These are phyloP conservation scores for Melampsora americana DNA, from an alignment of 1,284 basidiomycete genomes.

Conservation along the genomic window DNA sequence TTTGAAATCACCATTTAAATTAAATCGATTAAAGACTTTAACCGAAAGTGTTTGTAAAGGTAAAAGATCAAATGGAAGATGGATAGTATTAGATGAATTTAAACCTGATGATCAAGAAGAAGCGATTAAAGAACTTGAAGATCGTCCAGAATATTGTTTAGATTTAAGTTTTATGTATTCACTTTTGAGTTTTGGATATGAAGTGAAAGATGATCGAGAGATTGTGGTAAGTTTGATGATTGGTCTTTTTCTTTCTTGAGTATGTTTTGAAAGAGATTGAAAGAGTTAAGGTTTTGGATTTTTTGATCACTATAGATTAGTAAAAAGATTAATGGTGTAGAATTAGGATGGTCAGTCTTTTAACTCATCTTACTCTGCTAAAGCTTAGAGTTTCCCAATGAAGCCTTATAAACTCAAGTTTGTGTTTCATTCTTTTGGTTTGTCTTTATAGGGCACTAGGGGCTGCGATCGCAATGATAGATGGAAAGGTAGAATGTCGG, in stretches of 20 bases:
- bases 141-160: constrained; percentile 86
- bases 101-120: constrained; percentile 56
- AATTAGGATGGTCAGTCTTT: constrained; percentile 91
- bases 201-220: constrained; percentile 44
- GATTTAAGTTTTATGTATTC: constrained; percentile 94
- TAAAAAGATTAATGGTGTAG: constrained; percentile 85
- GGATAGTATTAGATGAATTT: constrained; percentile 45
- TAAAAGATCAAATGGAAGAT: constrained; percentile 49
- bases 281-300: constrained; percentile 62
- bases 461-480: constrained; percentile 46
- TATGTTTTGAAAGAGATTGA: background rate
- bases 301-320: constrained; percentile 74
- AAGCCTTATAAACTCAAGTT: background rate
- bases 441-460: constrained; percentile 45
- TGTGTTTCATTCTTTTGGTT: background rate
- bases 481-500: constrained; percentile 8
- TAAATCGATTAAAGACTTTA: constrained; percentile 65
- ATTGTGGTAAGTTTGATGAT: constrained; percentile 13
- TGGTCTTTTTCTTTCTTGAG: background rate
- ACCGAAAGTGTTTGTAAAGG: constrained; percentile 73
- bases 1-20: constrained; percentile 58
- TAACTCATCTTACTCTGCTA: constrained; percentile 71
- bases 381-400: constrained; percentile 44
- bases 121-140: constrained; percentile 72
- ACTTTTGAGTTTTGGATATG: constrained; percentile 65